Base-by-base conservation (phyloP, 768 basidiomycete species). In the Leucosporidium yakuticum region DNA sequence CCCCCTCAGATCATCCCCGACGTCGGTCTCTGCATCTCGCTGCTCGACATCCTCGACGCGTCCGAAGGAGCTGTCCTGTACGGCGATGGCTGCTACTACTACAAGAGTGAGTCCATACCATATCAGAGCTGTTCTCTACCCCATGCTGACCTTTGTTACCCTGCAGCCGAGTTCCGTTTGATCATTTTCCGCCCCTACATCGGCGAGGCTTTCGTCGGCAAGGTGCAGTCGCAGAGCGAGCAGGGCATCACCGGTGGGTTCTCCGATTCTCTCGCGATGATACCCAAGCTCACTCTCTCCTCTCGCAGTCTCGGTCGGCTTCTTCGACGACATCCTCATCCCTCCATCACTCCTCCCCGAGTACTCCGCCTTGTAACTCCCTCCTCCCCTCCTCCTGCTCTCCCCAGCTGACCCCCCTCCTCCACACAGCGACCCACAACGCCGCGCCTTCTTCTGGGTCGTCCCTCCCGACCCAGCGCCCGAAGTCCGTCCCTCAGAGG, bases 321-420 rank as follows among this genome's bases (percentile, higher is more conserved):
- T 98, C 81, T 98, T 98, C 75, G 90, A 92, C 78, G 93, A 97
- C 74, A 87, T 97, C 29, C 90, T 91, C 76, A 84, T 97, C 56
- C 90, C 92, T 0, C 79, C 84, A 0, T 80, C 84, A 4, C 87
- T 90, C 66, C 85, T 97, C 8, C 93, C 94, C 2, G 85, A 88
- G 74, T 88, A 91, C 32, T 76, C 76, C 21, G 69, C 76, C 39
- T 80, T 77, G 80, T 79, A 56, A 75, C 80, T n/a, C n/a, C n/a
- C 71, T 20, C 23, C 7, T 7, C n/a, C 54, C 19, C 34, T 48
- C 32, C 31, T 21, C 4, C 20, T 39, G 27, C 47, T 15, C 51
- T 36, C 36, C 6, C 36, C 15, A 9, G 39, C 39, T n/a, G 12
- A 20, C 60, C 36, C 27, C 53, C n/a, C 27, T 29, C 0, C n/a